Evolutionary conservation across 2,329 filamentous ascomycete species (phyloP), one percentile per base, ranked within the genome.

Genomic region (Cladosporium sp.): DNA sequence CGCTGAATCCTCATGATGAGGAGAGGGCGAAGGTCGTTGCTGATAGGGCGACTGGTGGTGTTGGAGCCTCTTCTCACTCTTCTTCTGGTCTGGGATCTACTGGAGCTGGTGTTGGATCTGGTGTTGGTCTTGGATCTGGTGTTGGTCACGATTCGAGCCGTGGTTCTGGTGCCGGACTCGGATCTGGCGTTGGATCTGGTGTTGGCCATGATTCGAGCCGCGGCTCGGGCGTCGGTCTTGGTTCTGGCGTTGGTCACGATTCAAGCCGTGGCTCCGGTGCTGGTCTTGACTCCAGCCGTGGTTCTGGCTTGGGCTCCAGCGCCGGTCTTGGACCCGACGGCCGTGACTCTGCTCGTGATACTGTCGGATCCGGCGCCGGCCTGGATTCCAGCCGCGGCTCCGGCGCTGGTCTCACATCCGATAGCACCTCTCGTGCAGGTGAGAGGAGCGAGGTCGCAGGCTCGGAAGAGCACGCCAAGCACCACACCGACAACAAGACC

Each of bases 1-100:
- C 50, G 20, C 47, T 53, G 15, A 40, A 42, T 36, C 50, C 50
- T 42, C 50, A 53, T 25, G 50, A 53, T 15, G 50, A 53, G 37
- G 50, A 53, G 12, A 53, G 37, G 37, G 50, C 50, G 9, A 53
- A 32, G 7, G 50, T 42, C 7, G 52, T 55, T 7, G 52, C 52
- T 37, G 52, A 34, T 3, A 44, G 52, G 25, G 52, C 52, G 3
- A 20, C 20, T 13, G 48, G 48, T 12, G 48, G 48, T 25, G 35
- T 12, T 17, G 22, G 28, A 9, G 45, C 25, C 8, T 17, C 28
- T 12, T n/a, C 34, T 22, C 28, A 36, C 7, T 34, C 47, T 39
- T 39, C 36, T 32, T 4, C 28, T 32, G 28, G 28, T 17, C 36
- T 32, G 9, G 39, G 51, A 17, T 17, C 24, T 24, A 39, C 37